Conservation (phyloP, 768 basidiomycete genomes). For the Serpula lacrymans region DNA sequence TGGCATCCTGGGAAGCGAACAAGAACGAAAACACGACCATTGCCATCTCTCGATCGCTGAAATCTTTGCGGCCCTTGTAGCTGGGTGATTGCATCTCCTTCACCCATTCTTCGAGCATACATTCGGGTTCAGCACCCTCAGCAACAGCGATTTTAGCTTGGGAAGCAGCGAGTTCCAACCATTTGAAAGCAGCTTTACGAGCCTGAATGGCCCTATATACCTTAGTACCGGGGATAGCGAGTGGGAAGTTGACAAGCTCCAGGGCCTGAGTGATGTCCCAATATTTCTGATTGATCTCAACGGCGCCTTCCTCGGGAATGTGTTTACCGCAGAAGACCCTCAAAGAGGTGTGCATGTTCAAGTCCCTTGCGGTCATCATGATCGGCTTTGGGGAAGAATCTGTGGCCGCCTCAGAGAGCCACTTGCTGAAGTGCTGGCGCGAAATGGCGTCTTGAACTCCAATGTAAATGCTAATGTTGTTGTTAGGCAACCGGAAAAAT, state of each 20-base stretch:
- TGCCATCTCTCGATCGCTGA: slow-evolving; percentile 92
- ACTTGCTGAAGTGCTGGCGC: slow-evolving; percentile 68
- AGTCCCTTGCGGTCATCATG: slow-evolving; percentile 89
- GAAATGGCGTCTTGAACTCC: slow-evolving; percentile 79
- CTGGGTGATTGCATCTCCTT: slow-evolving; percentile 59
- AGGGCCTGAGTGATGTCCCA: slow-evolving; percentile 95
- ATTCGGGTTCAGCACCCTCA: slow-evolving; percentile 73
- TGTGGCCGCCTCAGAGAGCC: slow-evolving; percentile 59
- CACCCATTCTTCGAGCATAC: slow-evolving; percentile 94
- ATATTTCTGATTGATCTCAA: slow-evolving; percentile 89
- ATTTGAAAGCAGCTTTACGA: slow-evolving; percentile 78
- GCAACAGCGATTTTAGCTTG: slow-evolving; percentile 83
- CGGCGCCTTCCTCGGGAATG: slow-evolving; percentile 73
- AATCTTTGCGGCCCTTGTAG: slow-evolving; percentile 78
- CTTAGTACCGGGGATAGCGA: slow-evolving; percentile 94
- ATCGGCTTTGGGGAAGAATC: slow-evolving; percentile 52
- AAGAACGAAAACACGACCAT: slow-evolving; percentile 97
- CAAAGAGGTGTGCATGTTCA: slow-evolving; percentile 98
- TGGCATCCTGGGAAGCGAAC: slow-evolving; percentile 96
- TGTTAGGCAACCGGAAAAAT: not conserved
- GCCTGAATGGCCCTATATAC: slow-evolving; percentile 91
- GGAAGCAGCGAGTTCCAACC: slow-evolving; percentile 75
- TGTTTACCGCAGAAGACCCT: slow-evolving; percentile 93
- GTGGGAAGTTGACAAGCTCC: slow-evolving; percentile 97
- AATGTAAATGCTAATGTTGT: slow-evolving; percentile 65